These are phyloP conservation scores for Trebouxia sp. DNA, from an alignment of 139 green algal genomes.

Conservation along the genomic window DNA sequence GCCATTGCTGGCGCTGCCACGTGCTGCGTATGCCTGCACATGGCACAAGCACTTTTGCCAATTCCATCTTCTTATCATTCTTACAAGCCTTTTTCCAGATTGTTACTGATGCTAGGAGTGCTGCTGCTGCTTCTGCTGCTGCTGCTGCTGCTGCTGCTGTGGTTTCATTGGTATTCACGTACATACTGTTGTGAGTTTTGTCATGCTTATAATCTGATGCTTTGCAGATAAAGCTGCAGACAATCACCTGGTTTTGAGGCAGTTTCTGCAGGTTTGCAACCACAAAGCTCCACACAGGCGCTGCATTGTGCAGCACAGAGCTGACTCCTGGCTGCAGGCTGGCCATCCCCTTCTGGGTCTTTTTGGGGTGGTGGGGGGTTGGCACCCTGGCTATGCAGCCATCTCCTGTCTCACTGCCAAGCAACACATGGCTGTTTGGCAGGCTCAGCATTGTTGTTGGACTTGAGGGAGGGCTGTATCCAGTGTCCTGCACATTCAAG, in stretches of 20 bases:
- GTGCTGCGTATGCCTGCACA: slow-evolving; percentile 24
- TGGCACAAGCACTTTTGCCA: neutral
- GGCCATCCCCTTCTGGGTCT: neutral
- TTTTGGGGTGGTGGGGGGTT: neutral
- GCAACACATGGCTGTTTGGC: neutral
- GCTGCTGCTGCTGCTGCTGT: too few relatives aligned
- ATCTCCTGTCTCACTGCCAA: slow-evolving; percentile 6
- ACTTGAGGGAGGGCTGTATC: neutral
- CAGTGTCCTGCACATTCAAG: neutral
- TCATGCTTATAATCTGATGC: too few relatives aligned
- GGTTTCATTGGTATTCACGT: too few relatives aligned
- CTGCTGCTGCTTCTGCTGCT: too few relatives aligned
- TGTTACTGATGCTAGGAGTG: too few relatives aligned
- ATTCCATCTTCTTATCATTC: neutral
- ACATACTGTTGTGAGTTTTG: too few relatives aligned
- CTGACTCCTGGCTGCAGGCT: neutral
- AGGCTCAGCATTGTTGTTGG: slow-evolving; percentile 9
- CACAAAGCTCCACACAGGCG: neutral
- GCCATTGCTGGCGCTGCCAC: slow-evolving; percentile 14
- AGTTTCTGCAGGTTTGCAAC: slow-evolving; percentile 3
- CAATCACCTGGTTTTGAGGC: slow-evolving; percentile 2
- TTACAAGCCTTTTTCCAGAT: too few relatives aligned
- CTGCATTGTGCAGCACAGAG: slow-evolving; percentile 4
- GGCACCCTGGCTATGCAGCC: slow-evolving; percentile 5
- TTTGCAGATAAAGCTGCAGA: too few relatives aligned